Evolutionary conservation across 2,329 filamentous ascomycete species (phyloP), one percentile per base, ranked within the genome.

Genomic region (Claviceps fusiformis): DNA sequence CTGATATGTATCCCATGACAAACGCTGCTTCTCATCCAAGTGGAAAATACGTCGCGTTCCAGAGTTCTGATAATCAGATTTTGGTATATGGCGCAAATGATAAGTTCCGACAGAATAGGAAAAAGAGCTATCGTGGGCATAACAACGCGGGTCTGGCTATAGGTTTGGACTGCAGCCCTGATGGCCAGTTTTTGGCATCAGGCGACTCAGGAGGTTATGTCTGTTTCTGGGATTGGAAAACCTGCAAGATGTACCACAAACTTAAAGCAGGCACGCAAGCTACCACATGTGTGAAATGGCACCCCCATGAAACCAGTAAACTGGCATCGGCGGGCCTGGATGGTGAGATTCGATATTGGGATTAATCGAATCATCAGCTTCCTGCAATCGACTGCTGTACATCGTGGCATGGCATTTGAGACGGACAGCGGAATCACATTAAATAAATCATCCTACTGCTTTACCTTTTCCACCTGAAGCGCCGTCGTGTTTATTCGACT

Each of bases 211-310:
- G 82, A 17, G 93, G 95, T 41, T 96, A 82, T 64, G 83, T 95
- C 50, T 95, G 88, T 71, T 96, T 97, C 73, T 98, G 91, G 89
- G 93, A 97, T 71, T 98, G 91, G 89, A 98, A 98, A 80, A 96
- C 90, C 44, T 95, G 92, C 70, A 97, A 96, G 74, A 92, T 98
- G 90, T 95, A 89, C 72, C 89, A 95, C 73, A 97, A 97, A 78
- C 82, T 98, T 60, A 82, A 87, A 71, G 91, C 89, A 29, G 83
- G 88, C 57, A 90, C 89, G 54, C 81, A 86, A 54, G 83, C 91
- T 5, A 78, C 96, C 54, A 89, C 89, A n/a, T 88, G 86, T 61
- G 81, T 93, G 56, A 87, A 87, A 68, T 98, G 93, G 92, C 91
- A 97, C 70, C 90, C 92, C n/a, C 87, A 96, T 72, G 93, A 98